Conservation (phyloP, 805 yeast species). For the Hanseniaspora pseudoguilliermondii region DNA sequence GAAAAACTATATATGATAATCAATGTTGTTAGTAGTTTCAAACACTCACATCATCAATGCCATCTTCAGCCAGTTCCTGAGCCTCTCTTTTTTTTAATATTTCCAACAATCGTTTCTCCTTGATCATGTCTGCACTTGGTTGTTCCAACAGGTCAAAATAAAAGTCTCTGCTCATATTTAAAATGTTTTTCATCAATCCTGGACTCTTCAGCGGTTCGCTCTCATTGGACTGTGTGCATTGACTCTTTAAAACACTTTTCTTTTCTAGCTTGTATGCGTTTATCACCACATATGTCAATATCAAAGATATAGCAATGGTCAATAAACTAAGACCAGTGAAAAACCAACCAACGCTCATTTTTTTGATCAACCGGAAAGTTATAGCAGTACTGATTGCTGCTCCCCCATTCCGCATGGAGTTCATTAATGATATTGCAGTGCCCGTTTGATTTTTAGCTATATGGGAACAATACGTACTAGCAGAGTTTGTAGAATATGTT, state of each 20-base stretch:
- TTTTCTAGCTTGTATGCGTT: not conserved
- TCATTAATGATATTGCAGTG: conserved; percentile 41
- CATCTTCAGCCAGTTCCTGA: not conserved
- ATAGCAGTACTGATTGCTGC: conserved; percentile 43
- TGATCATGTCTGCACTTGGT: not conserved
- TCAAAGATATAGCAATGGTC: conserved; percentile 21
- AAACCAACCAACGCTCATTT: conserved; percentile 42
- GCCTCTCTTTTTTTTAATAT: not conserved
- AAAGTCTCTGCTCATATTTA: not conserved
- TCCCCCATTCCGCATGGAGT: conserved; percentile 39
- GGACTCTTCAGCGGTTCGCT: not conserved
- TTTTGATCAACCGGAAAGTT: conserved; percentile 26
- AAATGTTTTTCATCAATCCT: not conserved
- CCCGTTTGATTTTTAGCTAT: conserved; percentile 39
- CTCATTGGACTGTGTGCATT: not conserved
- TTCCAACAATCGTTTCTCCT: not conserved
- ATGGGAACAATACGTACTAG: conserved; percentile 43
- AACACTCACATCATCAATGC: not conserved
- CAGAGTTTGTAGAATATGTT: conserved; percentile 43
- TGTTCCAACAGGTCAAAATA: not conserved
- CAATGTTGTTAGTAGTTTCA: not conserved
- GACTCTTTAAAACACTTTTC: not conserved
- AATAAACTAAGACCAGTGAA: conserved; percentile 38
- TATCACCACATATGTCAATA: conserved; percentile 18
- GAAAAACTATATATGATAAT: not conserved